Base-by-base conservation (phyloP, 768 basidiomycete genomes). In the Tulasnella sp. region DNA sequence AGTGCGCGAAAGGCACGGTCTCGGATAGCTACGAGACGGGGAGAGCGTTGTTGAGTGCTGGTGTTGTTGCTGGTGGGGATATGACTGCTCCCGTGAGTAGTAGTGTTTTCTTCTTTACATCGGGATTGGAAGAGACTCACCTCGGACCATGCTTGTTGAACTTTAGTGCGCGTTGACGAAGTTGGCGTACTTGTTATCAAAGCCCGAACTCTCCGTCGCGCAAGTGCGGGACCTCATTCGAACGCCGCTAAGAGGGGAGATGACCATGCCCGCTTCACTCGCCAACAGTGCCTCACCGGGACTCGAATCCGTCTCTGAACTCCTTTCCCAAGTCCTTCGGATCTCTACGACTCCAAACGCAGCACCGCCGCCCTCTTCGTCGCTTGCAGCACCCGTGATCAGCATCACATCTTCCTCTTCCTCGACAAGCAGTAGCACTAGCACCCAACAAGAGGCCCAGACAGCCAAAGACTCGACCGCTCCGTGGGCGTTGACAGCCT, bases 41-140 rank as follows among this genome's bases (percentile, higher is more conserved):
- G 4, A 85, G 90, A 79, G 87, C 88, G 2, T 85, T 96, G 29
- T 84, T 89, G 40, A 86, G 89, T 68, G 87, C 85, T n/a, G 94
- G 95, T 0, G 91, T 96, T 25, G 88, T 96, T 15, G 87, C 93
- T 0, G 95, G 95, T 7, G 89, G 89, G 36, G 96, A 97, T 82
- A 96, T 97, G 95, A 97, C 96, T 1, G 93, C 94, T n/a, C 94
- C 97, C 88, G 93, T 93, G 77, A 49, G 83, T 76, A 45, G 36
- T n/a, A 19, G 52, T 11, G 67, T 36, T 74, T 49, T 17, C 6
- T 17, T n/a, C 11, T 54, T 54, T 6, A 9, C 38, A 1, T 72
- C 6, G 45, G 19, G 38, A 31, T 40, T 22, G n/a, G 12, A 42
- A 45, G 37, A 72, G 2, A 25, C 5, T 45, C 17, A 71, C 8